Base-by-base conservation (phyloP, 1,139 yeast genomes). In the Geotrichum fermentans region DNA sequence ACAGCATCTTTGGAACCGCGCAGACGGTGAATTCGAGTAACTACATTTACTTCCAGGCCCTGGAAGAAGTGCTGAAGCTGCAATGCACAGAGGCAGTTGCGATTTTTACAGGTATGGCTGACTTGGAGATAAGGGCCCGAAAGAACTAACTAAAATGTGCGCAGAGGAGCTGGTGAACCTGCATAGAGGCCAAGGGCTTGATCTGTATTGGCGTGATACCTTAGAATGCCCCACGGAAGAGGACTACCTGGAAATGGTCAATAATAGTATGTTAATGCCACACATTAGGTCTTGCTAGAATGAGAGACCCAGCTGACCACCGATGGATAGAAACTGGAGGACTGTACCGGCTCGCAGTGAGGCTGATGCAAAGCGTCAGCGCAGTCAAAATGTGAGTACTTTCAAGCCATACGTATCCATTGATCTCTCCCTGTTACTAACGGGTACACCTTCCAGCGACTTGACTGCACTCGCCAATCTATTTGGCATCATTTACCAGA, bases 131-230 rank as follows among this genome's bases (percentile, higher is more conserved):
- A 24, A 24, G 28, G 28, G 28, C 6, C 10, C 10, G 28, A 24
- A 24, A 24, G 28, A 24, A 24, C 28, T 24, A 6, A 10, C 28
- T 24, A 24, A 24, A 6, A 10, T 6, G 28, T 24, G 28, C 8
- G 71, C 77, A 51, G 84, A 83, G 50, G 96, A 89, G 59, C 73
- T 89, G 79, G 66, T 85, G 46, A 81, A 83, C 58, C 68, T 90
- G 52, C 97, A 89, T 63, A 73, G 84, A 43, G 97, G 97, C 2
- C 97, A 89, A 68, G 95, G 96, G 0, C 68, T 83, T 52, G 97
- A 89, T 58, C 74, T 89, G 20, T 83, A 81, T 64, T 89, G 97
- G 96, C 72, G 97, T 55, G 96, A 89, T 55, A 68, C 73, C 17
- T 59, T 75, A 24, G 65, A 66, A 0, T 73, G 88, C 38, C 97